Evolutionary conservation across 2,329 filamentous ascomycete genomes (phyloP).

Genomic region (Diaporthe eres): DNA sequence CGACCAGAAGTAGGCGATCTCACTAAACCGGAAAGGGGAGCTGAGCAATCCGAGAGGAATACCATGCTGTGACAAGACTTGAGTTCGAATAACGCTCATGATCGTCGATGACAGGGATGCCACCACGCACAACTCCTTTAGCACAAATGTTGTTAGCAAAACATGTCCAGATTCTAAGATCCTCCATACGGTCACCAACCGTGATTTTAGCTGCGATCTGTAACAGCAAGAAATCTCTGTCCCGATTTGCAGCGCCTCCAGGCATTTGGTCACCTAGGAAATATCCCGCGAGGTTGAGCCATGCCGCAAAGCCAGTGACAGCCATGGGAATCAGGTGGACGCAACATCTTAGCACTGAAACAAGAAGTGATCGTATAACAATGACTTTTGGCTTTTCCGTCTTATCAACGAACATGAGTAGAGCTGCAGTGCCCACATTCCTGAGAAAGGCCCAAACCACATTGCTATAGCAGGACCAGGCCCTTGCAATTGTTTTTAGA

Average conservation of each 20-base stretch:
- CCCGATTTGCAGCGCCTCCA: background rate
- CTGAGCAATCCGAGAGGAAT: background rate
- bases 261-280: background rate
- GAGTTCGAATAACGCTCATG: background rate
- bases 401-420: accelerated
- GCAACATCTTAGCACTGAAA: background rate
- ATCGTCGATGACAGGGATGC: background rate
- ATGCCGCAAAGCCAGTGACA: background rate
- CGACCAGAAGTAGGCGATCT: background rate
- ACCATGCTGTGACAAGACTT: background rate
- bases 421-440: background rate
- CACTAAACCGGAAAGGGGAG: background rate
- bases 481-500: background rate
- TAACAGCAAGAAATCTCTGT: background rate
- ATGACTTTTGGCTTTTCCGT: background rate
- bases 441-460: background rate
- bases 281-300: background rate
- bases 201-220: background rate
- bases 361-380: background rate
- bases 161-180: background rate
- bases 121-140: background rate
- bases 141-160: background rate
- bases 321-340: background rate
- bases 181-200: background rate
- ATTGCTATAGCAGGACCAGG: background rate